These are phyloP conservation scores for Coelastrella sp. DNA, from an alignment of 139 green algal species.

Conservation along the genomic window DNA sequence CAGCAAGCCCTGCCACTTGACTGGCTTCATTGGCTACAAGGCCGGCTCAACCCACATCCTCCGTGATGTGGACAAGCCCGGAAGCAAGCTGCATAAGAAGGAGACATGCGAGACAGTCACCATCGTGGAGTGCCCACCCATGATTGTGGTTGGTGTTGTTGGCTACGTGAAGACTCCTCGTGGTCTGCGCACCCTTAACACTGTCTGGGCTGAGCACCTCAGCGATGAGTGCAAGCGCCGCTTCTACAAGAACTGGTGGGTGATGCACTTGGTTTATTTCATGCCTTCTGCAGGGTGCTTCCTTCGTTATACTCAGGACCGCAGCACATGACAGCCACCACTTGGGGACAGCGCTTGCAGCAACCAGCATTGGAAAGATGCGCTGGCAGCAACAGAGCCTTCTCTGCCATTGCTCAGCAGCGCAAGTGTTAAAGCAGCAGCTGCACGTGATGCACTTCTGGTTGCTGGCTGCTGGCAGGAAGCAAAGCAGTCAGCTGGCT, in stretches of 20 bases:
- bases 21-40: conserved; percentile 97
- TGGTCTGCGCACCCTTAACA: conserved; percentile 93
- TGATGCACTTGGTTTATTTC: neutral
- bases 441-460: too few species aligned
- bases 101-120: conserved; percentile 98
- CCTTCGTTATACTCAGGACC: too few species aligned
- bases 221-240: conserved; percentile 92
- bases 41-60: conserved; percentile 98
- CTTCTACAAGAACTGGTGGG: conserved; percentile 98
- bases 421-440: too few species aligned
- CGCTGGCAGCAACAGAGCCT: too few species aligned
- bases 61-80: conserved; percentile 98
- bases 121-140: conserved; percentile 95
- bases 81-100: conserved; percentile 99
- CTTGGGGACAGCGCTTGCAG: too few species aligned
- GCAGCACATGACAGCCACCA: too few species aligned
- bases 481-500: too few species aligned
- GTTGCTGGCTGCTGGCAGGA: too few species aligned
- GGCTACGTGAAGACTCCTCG: conserved; percentile 97
- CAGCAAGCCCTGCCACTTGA: conserved; percentile 92
- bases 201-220: conserved; percentile 98
- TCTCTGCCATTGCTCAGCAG: too few species aligned
- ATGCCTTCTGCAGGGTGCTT: too few species aligned
- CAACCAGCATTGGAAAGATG: too few species aligned
- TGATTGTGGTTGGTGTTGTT: conserved; percentile 98